Evolutionary conservation across 2,329 filamentous ascomycete genomes (phyloP).

Genomic region (Cytospora paraplurivora): DNA sequence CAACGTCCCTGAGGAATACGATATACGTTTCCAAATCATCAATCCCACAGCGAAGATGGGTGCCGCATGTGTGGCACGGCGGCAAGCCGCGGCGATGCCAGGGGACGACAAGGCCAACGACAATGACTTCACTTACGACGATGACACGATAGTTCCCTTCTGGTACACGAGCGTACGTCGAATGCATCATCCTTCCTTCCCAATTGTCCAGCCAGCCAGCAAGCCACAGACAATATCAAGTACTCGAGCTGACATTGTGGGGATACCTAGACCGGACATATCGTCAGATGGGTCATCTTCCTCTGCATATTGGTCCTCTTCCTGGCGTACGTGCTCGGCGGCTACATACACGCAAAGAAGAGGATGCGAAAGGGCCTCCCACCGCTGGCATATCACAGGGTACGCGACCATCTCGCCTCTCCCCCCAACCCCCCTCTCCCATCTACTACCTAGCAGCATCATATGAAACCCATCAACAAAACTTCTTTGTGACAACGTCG

Average conservation of each 20-base stretch:
- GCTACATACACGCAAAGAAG: conserved; percentile 69
- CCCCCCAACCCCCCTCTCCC: background rate
- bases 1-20: no score
- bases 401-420: conserved; percentile 40
- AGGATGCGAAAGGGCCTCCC: conserved; percentile 66
- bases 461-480: no score
- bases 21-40: background rate
- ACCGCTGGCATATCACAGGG: conserved; percentile 71
- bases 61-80: conserved; percentile 20
- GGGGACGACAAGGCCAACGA: conserved; percentile 2
- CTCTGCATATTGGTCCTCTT: conserved; percentile 61
- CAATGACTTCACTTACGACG: conserved; percentile 35
- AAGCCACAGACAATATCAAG: background rate
- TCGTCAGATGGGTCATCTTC: conserved; percentile 73
- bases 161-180: conserved; percentile 44
- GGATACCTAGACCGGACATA: conserved; percentile 56
- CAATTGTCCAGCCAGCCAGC: no score
- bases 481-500: no score
- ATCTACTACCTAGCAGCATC: no score
- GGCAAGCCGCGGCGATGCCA: conserved; percentile 16
- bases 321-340: conserved; percentile 64
- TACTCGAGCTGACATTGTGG: conserved; percentile 2
- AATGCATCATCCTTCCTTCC: background rate
- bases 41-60: conserved; percentile 4
- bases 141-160: conserved; percentile 38